Percentiles rank a stretch among this genome's conserved stretches.
Evolutionary conservation across 768 basidiomycete species (phyloP).

Genomic region (Trametes meyenii): DNA sequence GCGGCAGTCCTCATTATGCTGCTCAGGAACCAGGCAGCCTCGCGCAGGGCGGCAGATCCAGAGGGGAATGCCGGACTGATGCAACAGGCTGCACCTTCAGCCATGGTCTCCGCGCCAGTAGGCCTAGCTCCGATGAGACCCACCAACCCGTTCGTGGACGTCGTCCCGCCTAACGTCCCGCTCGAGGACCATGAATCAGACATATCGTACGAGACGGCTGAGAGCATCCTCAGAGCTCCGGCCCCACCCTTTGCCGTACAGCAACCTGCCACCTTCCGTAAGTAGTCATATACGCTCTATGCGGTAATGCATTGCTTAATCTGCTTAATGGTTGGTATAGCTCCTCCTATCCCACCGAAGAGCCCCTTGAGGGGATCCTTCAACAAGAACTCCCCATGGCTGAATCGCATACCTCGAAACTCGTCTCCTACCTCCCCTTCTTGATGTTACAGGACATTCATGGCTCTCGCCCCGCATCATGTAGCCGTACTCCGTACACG

Average conservation of each 20-base stretch:
- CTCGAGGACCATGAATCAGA: slow-evolving; percentile 2
- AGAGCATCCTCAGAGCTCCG: too few relatives aligned
- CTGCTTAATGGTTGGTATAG: neutral
- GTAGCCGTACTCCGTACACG: neutral
- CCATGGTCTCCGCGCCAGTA: slow-evolving; percentile 3
- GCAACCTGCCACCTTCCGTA: neutral
- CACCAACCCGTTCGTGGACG: slow-evolving; percentile 21
- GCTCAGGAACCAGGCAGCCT: slow-evolving; percentile 16
- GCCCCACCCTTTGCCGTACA: neutral
- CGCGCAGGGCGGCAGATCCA: slow-evolving; percentile 9
- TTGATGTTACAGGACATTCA: neutral
- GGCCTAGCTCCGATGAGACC: slow-evolving; percentile 12
- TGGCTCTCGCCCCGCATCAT: neutral
- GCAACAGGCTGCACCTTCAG: slow-evolving; percentile 7
- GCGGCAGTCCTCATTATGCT: slow-evolving; percentile 23
- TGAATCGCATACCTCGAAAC: slow-evolving; percentile 14
- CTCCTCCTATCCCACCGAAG: slow-evolving; percentile 17
- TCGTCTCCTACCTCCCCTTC: slow-evolving; percentile 1
- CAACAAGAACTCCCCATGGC: slow-evolving; percentile 11
- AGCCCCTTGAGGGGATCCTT: slow-evolving; percentile 17
- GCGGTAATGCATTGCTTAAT: neutral
- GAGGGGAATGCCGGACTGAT: slow-evolving; percentile 11
- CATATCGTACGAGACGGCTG: too few relatives aligned
- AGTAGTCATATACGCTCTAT: neutral
- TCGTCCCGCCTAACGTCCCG: slow-evolving; percentile 5